phyloP scores from a whole-genome alignment of 1,284 basidiomycete species.

The Ceratobasidium sp. region DNA sequence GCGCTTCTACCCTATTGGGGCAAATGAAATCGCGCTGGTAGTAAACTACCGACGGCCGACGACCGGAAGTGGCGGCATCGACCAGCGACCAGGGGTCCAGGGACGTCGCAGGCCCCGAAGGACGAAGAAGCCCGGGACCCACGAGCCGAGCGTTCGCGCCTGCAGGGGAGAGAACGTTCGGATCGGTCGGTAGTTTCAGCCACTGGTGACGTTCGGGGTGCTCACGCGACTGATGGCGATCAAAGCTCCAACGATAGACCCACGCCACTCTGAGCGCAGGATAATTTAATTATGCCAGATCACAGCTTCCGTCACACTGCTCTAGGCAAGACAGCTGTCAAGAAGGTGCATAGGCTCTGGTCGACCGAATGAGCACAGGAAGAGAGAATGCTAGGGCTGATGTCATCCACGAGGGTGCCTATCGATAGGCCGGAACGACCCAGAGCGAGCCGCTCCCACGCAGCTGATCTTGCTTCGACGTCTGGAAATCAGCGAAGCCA shows the following conservation, averaged over 20 bases:
- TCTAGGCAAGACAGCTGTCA: not conserved
- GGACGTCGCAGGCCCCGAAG: too few relatives aligned
- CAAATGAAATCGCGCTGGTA: not conserved
- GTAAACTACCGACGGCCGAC: not conserved
- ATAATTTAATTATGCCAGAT: not conserved
- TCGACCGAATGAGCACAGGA: not conserved
- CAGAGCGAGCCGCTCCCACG: constrained; percentile 15
- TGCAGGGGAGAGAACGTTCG: constrained; percentile 2
- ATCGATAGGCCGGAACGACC: constrained; percentile 33
- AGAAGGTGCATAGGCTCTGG: not conserved
- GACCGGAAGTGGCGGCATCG: not conserved
- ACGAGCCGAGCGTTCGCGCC: not conserved
- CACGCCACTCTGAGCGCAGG: constrained; percentile 18
- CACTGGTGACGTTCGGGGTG: constrained; percentile 2
- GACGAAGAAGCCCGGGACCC: not conserved
- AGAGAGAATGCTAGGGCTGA: constrained; percentile 17
- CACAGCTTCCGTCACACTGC: not conserved
- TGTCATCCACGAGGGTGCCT: constrained; percentile 39
- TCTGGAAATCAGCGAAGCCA: constrained; percentile 10
- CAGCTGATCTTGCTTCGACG: constrained; percentile 2
- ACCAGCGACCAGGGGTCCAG: not conserved
- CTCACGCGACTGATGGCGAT: constrained; percentile 13
- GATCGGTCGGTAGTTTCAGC: constrained; percentile 8
- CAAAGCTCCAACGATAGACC: not conserved
- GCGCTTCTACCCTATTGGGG: constrained; percentile 1